Evolutionary conservation across 1,284 basidiomycete genomes (phyloP), one percentile per base, ranked within the genome.

Genomic region (Austroboletus niveus): DNA sequence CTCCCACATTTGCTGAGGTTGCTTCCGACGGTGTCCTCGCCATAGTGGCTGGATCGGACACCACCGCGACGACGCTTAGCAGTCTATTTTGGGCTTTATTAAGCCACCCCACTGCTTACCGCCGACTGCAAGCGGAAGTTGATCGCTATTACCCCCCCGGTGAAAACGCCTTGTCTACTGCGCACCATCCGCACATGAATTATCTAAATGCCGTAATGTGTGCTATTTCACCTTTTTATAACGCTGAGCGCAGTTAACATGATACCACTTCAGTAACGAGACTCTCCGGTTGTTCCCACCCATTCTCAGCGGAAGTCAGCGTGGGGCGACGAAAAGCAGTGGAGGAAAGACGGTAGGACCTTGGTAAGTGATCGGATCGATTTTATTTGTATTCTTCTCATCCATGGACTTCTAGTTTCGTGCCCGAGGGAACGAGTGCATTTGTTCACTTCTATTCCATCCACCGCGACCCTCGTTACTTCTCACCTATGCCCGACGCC

Each of bases 1-100:
- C 72, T 38, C 68, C 75, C 2, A 68, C 66, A 35, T 56, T 70
- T 24, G 61, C 63, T 5, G 66, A 72, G 36, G 68, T 80, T 12
- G 63, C 73, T 8, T 71, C 73, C 5, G 78, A 82, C 43, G 73
- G 74, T 14, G 65, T 72, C 17, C 69, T 81, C 8, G 75, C 78
- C 4, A 77, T 84, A 45, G 67, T 82, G 5, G 82, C 82, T 8
- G 80, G 80, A 14, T 78, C 82, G 8, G 82, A 84, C 58, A 84
- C 83, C 1, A 78, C 78, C 0, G 68, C 80, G 1, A 75, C 71
- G 4, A 74, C 71, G 0, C 58, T 84, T 8, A 70, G 70, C 52
- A 70, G 66, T 47, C 59, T 77, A 15, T 74, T 82, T 50, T 82
- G 71, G 57, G 73, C 70, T 24, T 60, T 85, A 3, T 57, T 82